Evolutionary conservation across 2,329 filamentous ascomycete genomes (phyloP), one percentile per base, ranked within the genome.

Genomic region (Arthrobotrys sphaeroides): DNA sequence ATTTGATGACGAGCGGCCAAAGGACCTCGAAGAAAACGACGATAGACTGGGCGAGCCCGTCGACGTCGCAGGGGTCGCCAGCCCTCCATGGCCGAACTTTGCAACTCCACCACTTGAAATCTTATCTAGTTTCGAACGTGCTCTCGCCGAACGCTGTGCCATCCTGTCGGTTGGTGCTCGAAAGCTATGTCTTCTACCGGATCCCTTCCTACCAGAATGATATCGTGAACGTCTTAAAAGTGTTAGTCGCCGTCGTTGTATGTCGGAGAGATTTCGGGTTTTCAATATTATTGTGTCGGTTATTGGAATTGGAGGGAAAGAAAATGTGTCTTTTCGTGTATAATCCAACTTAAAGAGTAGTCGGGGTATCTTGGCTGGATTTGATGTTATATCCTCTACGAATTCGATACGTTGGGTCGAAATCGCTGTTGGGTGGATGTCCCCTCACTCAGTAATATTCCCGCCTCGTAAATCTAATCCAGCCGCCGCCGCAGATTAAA

Each of bases 91-190:
- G 31, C 78, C 74, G 16, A 77, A 59, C 45, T 76, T 78, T 36
- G 79, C 77, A 43, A 78, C 51, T 28, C 79, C 78, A 40, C 73
- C 70, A 20, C 67, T 74, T 13, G 73, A 70, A 38, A 79, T 80
- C 61, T 80, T 80, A 60, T 79, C 79, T 62, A 79, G 73, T 77
- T 80, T 80, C 43, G 77, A 78, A 59, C 79, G 78, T 33, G 79
- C 78, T 61, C 78, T 77, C n/a, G 79, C 79, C 13, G 79, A 80
- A 65, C 79, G 78, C 57, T 80, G 79, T 12, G 79, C 78, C 79
- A 80, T 80, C 38, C 43, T 70, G 67, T 47, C 62, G 43, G 43
- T 36, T 42, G 72, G 47, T 31, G 49, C 20, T 45, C 24, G 42
- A 51, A 59, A 36, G 55, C 36, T 66, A 18, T 62, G 45, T 57